Base-by-base conservation (phyloP, 305 asterid species). In the Ajuga reptans region DNA sequence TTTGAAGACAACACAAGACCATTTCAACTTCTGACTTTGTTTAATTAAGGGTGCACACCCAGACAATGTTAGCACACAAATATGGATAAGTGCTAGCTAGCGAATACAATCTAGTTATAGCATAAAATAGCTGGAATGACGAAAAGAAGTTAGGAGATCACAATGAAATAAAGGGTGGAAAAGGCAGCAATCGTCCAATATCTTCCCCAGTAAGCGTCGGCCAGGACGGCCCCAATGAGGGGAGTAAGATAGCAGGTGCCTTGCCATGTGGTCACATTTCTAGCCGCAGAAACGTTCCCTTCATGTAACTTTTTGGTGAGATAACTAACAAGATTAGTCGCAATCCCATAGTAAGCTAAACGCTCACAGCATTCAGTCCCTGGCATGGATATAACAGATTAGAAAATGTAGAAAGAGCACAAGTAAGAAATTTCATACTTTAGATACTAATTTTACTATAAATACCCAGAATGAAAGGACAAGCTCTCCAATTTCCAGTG, bases 351-450 rank as follows among this genome's bases (percentile, higher is more conserved):
- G 86, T 91, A 91, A 12, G 99, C 99, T 72, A 93, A 77, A 41
- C 96, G 96, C 78, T 93, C 99, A 73, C 96, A 91, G 58, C 97
- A 93, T 70, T 93, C 99, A n/a, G 79, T 93, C 68, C 99, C 99
- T 90, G 90, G 70, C 68, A 69, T 36, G 74, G 61, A 69, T 24
- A 18, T 41, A 79, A 45, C 21, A 62, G 57, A 63, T 75, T n/a
- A 80, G 75, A 68, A 64, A 16, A 70, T 34, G 4, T 33, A 47
- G 37, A 17, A 42, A 53, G 29, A n/a, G 12, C 45, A 66, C 54
- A 61, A 36, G 46, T 18, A 55, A 39, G 63, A 37, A 73, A 6
- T 21, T 14, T 6, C 4, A 46, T 14, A 63, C 47, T 36, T 39
- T 17, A 57, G 8, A 7, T 39, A 39, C 45, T 39, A 39, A 5